phyloP scores from a whole-genome alignment of 805 yeast species.

The Saturnispora besseyi region DNA sequence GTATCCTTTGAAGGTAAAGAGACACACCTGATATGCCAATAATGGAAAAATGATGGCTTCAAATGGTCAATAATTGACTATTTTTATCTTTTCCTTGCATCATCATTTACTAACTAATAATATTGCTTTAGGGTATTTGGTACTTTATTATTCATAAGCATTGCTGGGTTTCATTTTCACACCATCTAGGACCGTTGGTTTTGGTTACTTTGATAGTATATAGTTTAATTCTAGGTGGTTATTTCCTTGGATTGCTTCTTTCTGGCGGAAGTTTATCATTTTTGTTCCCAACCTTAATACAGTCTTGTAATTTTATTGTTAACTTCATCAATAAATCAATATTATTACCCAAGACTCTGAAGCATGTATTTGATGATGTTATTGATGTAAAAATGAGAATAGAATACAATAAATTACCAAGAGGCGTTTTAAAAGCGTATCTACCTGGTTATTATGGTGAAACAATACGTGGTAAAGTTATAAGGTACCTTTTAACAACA shows the following conservation, averaged over 20 bases:
- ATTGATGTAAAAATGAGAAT: conserved; percentile 16
- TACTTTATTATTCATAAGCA: conserved; percentile 18
- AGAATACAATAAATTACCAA: conserved; percentile 18
- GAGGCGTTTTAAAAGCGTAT: conserved; percentile 19
- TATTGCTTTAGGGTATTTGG: conserved; percentile 19
- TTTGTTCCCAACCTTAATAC: conserved; percentile 22
- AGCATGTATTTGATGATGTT: conserved; percentile 26
- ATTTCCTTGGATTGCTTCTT: conserved; percentile 12
- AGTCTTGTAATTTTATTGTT: conserved; percentile 25
- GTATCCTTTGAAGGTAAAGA: conserved; percentile 7
- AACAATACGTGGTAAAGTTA: conserved; percentile 18
- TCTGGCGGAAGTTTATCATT: conserved; percentile 22
- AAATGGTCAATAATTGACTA: not conserved
- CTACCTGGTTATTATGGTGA: conserved; percentile 23
- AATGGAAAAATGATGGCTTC: not conserved
- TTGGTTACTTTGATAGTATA: conserved; percentile 16
- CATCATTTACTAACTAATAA: not conserved
- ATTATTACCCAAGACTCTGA: conserved; percentile 27
- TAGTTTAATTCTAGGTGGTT: conserved; percentile 12
- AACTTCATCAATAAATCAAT: conserved; percentile 22
- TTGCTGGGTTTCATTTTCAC: conserved; percentile 21
- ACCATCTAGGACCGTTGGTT: conserved; percentile 19
- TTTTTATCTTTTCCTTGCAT: not conserved
- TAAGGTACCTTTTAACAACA: conserved; percentile 13
- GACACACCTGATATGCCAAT: not conserved